Base-by-base conservation (phyloP, 441 rosid species). In the Aleurites moluccanus region DNA sequence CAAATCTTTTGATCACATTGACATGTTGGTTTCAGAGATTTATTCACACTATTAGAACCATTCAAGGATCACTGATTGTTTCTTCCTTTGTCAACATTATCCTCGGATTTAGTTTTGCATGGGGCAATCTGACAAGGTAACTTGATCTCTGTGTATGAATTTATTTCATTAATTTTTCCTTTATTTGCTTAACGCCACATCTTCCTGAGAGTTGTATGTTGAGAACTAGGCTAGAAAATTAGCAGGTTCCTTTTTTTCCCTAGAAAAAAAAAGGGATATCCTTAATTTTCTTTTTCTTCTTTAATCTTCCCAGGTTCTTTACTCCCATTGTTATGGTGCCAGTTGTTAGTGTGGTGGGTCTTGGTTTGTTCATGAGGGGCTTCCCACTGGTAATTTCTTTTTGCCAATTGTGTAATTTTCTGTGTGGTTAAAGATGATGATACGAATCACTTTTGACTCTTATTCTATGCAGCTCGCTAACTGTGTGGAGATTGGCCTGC, bases 401-500 rank as follows among this genome's bases (percentile, higher is more conserved):
- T 45, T 61, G 16, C 47, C 20, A n/a, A 56, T 50, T 18, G 10
- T 21, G 1, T 33, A 45, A 38, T 45, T 23, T 16, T 60, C 42
- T 16, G 28, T 55, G 53, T 49, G 25, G 64, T 62, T 66, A 33
- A 66, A 65, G 14, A 65, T 49, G 28, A 62, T 25, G 9, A 25
- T 64, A 15, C 67, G 55, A 16, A 55, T 42, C 27, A 60, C 70
- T 10, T 16, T 27, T 84, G 14, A 60, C 55, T 28, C 27, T 77
- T 64, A 56, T 70, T 45, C 6, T 72, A 28, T 78, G 67, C 92
- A 95, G 99, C 97, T 95, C 66, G 99, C 90, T 50, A 89, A 85
- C 64, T 95, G 99, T 25, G 91, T 89, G 77, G 97, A 96, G 85
- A 79, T 93, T 56, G 99, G 99, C 75, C 88, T 96, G 77, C 99